Evolutionary conservation across 164 flowering plant genomes (phyloP).

Genomic region (Magnolia kwangsiensis): DNA sequence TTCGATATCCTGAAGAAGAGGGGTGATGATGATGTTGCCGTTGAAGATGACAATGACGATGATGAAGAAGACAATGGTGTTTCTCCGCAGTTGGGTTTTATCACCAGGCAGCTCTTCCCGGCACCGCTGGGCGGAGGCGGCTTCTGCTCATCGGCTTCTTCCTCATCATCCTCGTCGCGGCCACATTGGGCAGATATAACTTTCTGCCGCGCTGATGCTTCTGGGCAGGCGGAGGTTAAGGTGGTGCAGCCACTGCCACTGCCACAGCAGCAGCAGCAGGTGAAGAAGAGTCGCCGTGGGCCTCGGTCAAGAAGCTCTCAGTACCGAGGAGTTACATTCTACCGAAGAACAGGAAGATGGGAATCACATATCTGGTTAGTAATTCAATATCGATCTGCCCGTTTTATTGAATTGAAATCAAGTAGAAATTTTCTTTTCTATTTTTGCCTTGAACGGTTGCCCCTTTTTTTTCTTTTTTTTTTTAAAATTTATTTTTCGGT

Average conservation of each 20-base stretch:
- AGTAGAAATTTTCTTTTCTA: not conserved
- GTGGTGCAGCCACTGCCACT: slow-evolving; percentile 5
- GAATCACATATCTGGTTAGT: slow-evolving; percentile 84
- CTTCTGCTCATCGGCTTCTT: slow-evolving; percentile 31
- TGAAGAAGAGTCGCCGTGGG: slow-evolving; percentile 82
- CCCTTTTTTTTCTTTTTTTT: not conserved
- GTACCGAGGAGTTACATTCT: slow-evolving; percentile 91
- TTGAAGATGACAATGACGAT: slow-evolving; percentile 1
- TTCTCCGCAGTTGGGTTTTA: slow-evolving; percentile 14
- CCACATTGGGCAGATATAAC: slow-evolving; percentile 47
- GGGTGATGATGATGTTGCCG: not conserved
- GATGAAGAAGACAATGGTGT: slow-evolving; percentile 10
- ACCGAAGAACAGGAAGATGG: slow-evolving; percentile 90
- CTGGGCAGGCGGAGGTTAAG: slow-evolving; percentile 9
- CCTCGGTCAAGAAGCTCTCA: slow-evolving; percentile 96
- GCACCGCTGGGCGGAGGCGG: slow-evolving; percentile 35
- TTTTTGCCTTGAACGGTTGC: not conserved
- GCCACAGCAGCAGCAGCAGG: slow-evolving; percentile 35
- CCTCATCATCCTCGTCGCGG: slow-evolving; percentile 20
- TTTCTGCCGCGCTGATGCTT: slow-evolving; percentile 10
- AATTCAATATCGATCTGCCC: not conserved
- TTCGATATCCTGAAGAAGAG: slow-evolving; percentile 41
- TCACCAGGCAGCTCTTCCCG: slow-evolving; percentile 52
- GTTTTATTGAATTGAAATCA: not conserved
- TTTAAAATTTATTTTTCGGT: not conserved